Percentiles rank a stretch among this genome's conserved stretches.
Conservation (phyloP, 768 basidiomycete species). For the Serendipita sp. region DNA sequence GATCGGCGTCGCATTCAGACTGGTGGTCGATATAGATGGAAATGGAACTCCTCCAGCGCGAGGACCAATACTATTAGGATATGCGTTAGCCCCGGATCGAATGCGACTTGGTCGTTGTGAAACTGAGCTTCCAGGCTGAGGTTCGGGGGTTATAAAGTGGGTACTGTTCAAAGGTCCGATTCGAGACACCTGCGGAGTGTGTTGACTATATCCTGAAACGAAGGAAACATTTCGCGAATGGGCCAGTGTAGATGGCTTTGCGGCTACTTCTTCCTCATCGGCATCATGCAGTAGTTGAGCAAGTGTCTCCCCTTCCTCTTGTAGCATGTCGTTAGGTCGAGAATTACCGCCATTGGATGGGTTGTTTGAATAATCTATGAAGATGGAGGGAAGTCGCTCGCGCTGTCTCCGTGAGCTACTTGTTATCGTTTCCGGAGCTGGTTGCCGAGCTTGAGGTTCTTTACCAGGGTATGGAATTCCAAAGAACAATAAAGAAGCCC, state of each 20-base stretch:
- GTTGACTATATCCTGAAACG: no score
- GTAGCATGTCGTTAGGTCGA: background rate
- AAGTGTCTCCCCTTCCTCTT: conserved; percentile 6
- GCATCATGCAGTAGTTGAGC: conserved; percentile 35
- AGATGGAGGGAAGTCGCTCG: background rate
- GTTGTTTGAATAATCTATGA: background rate
- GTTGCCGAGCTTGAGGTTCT: background rate
- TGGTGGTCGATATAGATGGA: background rate
- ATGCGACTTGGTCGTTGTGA: background rate
- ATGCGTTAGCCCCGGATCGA: background rate
- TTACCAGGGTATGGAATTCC: conserved; percentile 35
- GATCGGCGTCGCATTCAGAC: background rate
- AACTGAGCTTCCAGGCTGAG: background rate
- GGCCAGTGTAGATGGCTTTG: background rate
- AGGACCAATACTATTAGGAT: background rate
- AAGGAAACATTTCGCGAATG: background rate
- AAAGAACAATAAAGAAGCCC: conserved; percentile 67
- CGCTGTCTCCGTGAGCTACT: background rate
- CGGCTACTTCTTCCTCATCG: conserved; percentile 16
- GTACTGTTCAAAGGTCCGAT: background rate
- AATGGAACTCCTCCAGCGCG: background rate
- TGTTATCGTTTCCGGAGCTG: background rate
- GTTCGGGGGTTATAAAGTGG: background rate
- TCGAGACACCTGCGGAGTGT: background rate
- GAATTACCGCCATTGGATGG: background rate